These are phyloP conservation scores for Suillus americanus DNA, from an alignment of 768 basidiomycete species.

Conservation along the genomic window DNA sequence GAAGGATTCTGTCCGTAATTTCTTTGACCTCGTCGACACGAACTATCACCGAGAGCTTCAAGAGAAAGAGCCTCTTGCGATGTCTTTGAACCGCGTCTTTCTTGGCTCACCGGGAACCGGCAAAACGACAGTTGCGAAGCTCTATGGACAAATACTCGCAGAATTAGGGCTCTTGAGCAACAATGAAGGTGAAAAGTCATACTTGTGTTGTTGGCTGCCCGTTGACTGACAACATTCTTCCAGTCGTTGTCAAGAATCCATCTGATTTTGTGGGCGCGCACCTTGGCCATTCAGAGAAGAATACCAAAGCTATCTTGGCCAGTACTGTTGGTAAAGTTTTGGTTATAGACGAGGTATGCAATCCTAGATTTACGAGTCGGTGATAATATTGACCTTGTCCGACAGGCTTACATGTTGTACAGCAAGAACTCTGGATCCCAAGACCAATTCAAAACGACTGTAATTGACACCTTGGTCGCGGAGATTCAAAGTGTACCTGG, in stretches of 20 bases:
- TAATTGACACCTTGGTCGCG: conserved; percentile 74
- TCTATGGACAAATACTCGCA: conserved; percentile 63
- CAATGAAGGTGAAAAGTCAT: conserved; percentile 55
- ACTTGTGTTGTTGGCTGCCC: not conserved
- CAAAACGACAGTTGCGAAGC: conserved; percentile 67
- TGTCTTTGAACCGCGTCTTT: conserved; percentile 66
- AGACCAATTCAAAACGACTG: conserved; percentile 62
- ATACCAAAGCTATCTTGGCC: conserved; percentile 63
- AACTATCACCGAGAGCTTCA: conserved; percentile 62
- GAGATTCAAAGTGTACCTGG: conserved; percentile 70
- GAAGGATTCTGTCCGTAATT: conserved; percentile 50
- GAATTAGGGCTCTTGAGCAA: conserved; percentile 68
- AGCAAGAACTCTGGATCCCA: conserved; percentile 32
- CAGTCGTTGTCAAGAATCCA: conserved; percentile 68
- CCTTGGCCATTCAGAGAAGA: conserved; percentile 60
- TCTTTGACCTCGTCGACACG: conserved; percentile 45
- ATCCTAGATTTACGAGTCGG: not conserved
- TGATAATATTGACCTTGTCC: not conserved
- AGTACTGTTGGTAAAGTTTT: conserved; percentile 64
- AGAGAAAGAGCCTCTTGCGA: conserved; percentile 50
- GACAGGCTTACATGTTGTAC: conserved; percentile 71
- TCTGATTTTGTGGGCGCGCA: conserved; percentile 63
- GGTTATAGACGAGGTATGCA: conserved; percentile 64
- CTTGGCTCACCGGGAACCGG: conserved; percentile 70
- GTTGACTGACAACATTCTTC: not conserved